Evolutionary conservation across 2,329 filamentous ascomycete species (phyloP), one percentile per base, ranked within the genome.

Genomic region (Xylogone sp.): DNA sequence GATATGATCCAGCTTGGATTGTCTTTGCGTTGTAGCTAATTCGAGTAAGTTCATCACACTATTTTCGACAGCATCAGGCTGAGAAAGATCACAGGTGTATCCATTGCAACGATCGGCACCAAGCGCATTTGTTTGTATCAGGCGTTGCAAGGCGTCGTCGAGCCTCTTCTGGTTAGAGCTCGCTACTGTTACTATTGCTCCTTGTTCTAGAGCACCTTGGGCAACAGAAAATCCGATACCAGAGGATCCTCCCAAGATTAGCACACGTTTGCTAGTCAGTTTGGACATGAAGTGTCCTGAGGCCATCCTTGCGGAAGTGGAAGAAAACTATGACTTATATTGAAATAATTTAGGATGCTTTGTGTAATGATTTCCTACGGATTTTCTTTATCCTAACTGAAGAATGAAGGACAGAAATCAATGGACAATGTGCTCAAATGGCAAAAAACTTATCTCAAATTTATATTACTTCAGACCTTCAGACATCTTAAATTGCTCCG

Each of bases 161-260:
- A 87, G 65, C 45, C 76, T 77, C 6, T 31, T 29, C 1, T 52
- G 42, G 24, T 65, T 49, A 9, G 56, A 58, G 12, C 49, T 53
- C 7, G 52, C 49, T 60, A 88, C 76, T 44, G 72, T 76, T 16
- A 87, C 77, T n/a, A 63, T 65, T 39, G 77, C 78, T 29, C 80
- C 81, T 52, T 76, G 69, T 49, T 79, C 77, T 42, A 86, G 63
- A 13, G 73, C 69, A 2, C 75, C 78, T 70, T 84, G 77, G 48
- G 84, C 83, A 10, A 83, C 79, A 50, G 70, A 75, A 56, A 75
- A 81, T 27, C 84, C 84, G 42, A 88, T 83, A 48, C 84, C 84
- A 16, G 78, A 75, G 2, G 80, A 79, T 42, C 82, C 85, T 43
- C 84, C 84, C 45, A 87, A 73, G 61, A 88, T 68, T 42, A 88